phyloP scores from a whole-genome alignment of 257 asterid species.

The Forsythia viridissima region DNA sequence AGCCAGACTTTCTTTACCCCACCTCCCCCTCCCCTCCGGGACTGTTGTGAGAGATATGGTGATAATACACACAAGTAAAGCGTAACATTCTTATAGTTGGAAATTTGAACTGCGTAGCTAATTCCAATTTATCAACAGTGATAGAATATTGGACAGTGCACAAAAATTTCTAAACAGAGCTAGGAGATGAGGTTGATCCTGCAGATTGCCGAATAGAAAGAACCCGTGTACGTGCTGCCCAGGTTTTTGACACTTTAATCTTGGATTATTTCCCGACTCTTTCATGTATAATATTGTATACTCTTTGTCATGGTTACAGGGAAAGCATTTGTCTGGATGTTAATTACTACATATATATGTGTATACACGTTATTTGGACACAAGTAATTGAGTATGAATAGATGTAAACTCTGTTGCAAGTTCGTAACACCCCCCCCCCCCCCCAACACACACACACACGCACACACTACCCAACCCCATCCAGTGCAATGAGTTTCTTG shows the following conservation, averaged over 20 bases:
- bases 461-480: not conserved
- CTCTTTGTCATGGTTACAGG: not conserved
- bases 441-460: too few relatives aligned
- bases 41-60: not conserved
- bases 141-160: conserved; percentile 8
- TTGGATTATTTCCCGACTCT: not conserved
- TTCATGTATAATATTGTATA: not conserved
- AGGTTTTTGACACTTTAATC: conserved; percentile 8
- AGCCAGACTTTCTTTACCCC: not conserved
- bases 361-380: not conserved
- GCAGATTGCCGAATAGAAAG: conserved; percentile 10
- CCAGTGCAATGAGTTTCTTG: not conserved
- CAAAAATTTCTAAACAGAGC: conserved; percentile 39
- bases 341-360: not conserved
- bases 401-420: not conserved
- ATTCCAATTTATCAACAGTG: conserved; percentile 6
- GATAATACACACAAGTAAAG: not conserved
- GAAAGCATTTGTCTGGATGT: not conserved
- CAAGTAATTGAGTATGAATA: not conserved
- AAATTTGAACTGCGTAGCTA: not conserved
- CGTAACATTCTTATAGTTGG: not conserved
- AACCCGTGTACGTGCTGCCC: conserved; percentile 2
- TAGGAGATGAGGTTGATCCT: conserved; percentile 20
- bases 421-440: too few relatives aligned
- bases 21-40: not conserved